Evolutionary conservation across 208 protist genomes (phyloP), one percentile per base, ranked within the genome.

Genomic region (Leptomonas seymouri): DNA sequence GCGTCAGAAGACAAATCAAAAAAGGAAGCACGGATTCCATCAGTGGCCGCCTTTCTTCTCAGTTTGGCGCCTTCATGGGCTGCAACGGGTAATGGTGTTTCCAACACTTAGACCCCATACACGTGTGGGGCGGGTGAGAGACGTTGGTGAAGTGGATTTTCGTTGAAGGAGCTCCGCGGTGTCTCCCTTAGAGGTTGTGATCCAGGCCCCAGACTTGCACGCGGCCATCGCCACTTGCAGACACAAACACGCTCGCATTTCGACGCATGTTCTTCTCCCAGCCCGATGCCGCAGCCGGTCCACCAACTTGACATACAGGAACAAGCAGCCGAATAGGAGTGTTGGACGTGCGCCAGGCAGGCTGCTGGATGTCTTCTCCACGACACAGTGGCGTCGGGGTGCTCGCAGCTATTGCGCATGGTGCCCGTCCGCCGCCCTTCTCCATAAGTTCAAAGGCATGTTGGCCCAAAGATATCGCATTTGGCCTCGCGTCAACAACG

Each of bases 201-300:
- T 31, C 3, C 3, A 74, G 31, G 21, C 55, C 44, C 70, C 70
- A 76, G 2, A 76, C 60, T n/a, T 76, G 70, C 61, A 76, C 70
- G n/a, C 16, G 30, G 5, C 61, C 62, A 20, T 69, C 55, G 45
- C 56, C 30, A 12, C 54, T 58, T 6, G 44, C 41, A 0, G 69
- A 74, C 16, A 67, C 23, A 3, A 67, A 31, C 41, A 23, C 36
- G 14, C n/a, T 18, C 9, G 23, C 18, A 9, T 27, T n/a, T 34
- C 4, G 56, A n/a, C n/a, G 36, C 23, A 18, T 20, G 5, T 50
- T 20, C n/a, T 23, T 39, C 21, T 31, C 20, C 36, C 20, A 9
- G 25, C 14, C 15, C 34, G 34, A 39, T 39, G 7, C 34, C 34
- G 7, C 42, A 23, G 23, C 28, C 9, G 15, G 48, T 18, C 41